phyloP scores from a whole-genome alignment of 257 asterid genomes.

The Solanum raphanifolium region DNA sequence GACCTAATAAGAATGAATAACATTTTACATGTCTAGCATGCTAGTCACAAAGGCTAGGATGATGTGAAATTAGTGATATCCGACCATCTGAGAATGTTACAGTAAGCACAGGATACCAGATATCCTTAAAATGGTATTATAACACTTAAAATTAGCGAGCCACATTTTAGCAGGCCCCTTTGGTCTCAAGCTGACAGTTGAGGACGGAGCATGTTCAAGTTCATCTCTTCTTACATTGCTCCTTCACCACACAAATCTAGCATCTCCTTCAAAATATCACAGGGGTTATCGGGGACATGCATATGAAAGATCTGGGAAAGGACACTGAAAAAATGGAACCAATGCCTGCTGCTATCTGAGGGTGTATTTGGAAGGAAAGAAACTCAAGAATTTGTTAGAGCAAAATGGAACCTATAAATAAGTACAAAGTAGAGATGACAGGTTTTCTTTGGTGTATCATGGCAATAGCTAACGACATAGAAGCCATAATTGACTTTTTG shows the following conservation, averaged over 20 bases:
- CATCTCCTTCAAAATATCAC: background rate
- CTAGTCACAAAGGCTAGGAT: background rate
- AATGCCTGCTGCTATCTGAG: background rate
- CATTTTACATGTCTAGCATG: background rate
- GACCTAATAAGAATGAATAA: conserved; percentile 2
- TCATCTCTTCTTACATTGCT: background rate
- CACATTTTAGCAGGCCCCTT: background rate
- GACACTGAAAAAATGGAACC: background rate
- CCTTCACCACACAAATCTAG: background rate
- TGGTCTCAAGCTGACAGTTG: background rate
- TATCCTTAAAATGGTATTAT: background rate
- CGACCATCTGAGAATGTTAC: background rate
- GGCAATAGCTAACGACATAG: background rate
- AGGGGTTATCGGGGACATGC: background rate
- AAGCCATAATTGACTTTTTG: background rate
- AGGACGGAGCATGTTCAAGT: background rate
- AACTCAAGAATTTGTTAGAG: background rate
- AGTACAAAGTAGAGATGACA: background rate
- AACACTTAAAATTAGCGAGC: background rate
- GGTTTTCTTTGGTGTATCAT: background rate
- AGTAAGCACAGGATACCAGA: background rate
- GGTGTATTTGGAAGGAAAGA: background rate
- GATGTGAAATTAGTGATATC: background rate
- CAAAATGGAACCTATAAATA: background rate
- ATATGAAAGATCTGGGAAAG: background rate